These are phyloP conservation scores for Chaetothyriales sp. DNA, from an alignment of 2,329 filamentous ascomycete genomes.

Conservation along the genomic window DNA sequence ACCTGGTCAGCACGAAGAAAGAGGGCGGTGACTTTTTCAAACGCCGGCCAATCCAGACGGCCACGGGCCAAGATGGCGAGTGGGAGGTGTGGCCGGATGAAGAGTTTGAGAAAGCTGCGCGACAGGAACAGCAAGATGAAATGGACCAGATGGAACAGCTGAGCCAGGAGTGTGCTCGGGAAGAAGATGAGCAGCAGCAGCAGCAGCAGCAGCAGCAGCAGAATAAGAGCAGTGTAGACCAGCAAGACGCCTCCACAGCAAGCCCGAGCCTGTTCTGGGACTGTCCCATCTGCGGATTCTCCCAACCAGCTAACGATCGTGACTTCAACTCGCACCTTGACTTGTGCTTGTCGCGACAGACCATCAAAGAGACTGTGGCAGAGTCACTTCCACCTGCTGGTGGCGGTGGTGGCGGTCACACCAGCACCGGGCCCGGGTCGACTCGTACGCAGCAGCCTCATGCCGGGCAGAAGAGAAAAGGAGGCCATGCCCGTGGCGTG, in stretches of 20 bases:
- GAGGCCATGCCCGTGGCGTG: background rate
- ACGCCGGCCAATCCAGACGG: slow-evolving; percentile 9
- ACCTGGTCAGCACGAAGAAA: slow-evolving; percentile 75
- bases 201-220: background rate
- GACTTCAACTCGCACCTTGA: slow-evolving; percentile 87
- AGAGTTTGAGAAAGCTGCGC: slow-evolving; percentile 47
- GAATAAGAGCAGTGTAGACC: slow-evolving; percentile 6
- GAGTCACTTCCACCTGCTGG: slow-evolving; percentile 1
- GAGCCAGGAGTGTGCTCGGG: slow-evolving; percentile 40
- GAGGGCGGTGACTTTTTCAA: slow-evolving; percentile 71
- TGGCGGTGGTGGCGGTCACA: background rate
- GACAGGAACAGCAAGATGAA: slow-evolving; percentile 44
- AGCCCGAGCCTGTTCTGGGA: slow-evolving; percentile 42
- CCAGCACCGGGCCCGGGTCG: background rate
- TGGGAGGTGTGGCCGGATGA: slow-evolving; percentile 58
- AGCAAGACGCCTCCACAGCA: slow-evolving; percentile 18
- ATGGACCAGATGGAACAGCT: slow-evolving; percentile 46
- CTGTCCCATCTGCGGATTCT: slow-evolving; percentile 73
- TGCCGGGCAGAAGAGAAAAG: background rate
- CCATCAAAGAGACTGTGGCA: slow-evolving; percentile 66
- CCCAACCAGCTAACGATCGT: slow-evolving; percentile 62
- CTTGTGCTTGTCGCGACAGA: slow-evolving; percentile 68
- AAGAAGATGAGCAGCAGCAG: slow-evolving; percentile 3
- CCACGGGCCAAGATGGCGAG: slow-evolving; percentile 27
- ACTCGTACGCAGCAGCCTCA: background rate